These are phyloP conservation scores for Pinus albicaulis DNA, from an alignment of 75 land plant genomes.

Conservation along the genomic window DNA sequence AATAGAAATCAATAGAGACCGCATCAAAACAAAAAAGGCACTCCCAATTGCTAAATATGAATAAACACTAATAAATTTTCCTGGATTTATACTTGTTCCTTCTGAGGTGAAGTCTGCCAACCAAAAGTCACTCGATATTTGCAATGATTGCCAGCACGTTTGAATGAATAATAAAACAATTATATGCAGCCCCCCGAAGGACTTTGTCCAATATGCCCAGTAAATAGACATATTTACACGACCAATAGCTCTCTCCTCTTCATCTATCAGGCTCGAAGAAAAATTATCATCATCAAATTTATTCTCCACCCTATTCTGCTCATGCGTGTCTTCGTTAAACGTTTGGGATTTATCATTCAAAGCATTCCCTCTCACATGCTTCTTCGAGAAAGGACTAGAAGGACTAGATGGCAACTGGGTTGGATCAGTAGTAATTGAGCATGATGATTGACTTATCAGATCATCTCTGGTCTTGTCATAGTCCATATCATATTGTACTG, in stretches of 20 bases:
- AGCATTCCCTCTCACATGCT: not conserved
- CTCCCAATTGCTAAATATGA: constrained; percentile 19
- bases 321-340: not conserved
- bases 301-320: not conserved
- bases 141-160: constrained; percentile 19
- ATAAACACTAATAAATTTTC: constrained; percentile 23
- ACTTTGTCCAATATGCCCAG: constrained; percentile 37
- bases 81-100: constrained; percentile 9
- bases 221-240: constrained; percentile 27
- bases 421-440: constrained; percentile 7
- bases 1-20: constrained; percentile 16
- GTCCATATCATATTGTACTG: constrained; percentile 7
- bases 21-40: constrained; percentile 22
- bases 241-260: constrained; percentile 35
- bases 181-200: constrained; percentile 19
- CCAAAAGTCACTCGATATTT: constrained; percentile 35
- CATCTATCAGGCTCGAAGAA: constrained; percentile 22
- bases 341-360: not conserved
- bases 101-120: constrained; percentile 27
- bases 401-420: not conserved
- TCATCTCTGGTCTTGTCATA: not conserved
- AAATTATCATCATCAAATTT: not conserved
- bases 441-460: not conserved
- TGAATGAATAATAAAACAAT: constrained; percentile 23
- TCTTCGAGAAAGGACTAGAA: not conserved